Conservation (phyloP, 345 rosid genomes). For the Raphanus sativus region DNA sequence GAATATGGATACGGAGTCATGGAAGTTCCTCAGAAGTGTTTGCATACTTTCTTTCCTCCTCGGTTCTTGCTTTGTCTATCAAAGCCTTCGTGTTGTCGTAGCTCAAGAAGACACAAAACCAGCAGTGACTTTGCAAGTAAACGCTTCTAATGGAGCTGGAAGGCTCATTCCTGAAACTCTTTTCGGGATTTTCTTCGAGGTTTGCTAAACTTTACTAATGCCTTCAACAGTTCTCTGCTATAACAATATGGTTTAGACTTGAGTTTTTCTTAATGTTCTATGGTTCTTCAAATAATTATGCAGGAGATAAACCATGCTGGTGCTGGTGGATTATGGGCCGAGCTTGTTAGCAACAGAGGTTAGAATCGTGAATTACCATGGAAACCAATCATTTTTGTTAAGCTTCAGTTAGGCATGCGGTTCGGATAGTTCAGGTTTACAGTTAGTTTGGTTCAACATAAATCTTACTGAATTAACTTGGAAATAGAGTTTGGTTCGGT, state of each 20-base stretch:
- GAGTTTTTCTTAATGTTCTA: neutral
- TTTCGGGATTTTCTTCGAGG: slow-evolving; percentile 96
- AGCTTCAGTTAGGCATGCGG: neutral
- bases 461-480: neutral
- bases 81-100: slow-evolving; percentile 49
- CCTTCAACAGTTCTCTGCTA: neutral
- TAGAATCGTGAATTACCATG: neutral
- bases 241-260: neutral
- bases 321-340: slow-evolving; percentile 97
- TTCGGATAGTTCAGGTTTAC: neutral
- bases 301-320: slow-evolving; percentile 99
- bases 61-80: slow-evolving; percentile 43
- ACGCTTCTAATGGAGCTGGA: slow-evolving; percentile 56
- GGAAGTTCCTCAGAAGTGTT: slow-evolving; percentile 40
- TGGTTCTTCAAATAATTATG: slow-evolving; percentile 12
- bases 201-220: slow-evolving; percentile 28
- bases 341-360: slow-evolving; percentile 97
- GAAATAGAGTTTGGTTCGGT: no score
- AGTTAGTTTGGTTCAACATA: neutral
- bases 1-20: slow-evolving; percentile 36
- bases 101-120: slow-evolving; percentile 48
- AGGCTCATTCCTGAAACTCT: slow-evolving; percentile 69
- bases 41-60: slow-evolving; percentile 46
- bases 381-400: neutral
- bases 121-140: slow-evolving; percentile 45